Conservation (phyloP, 2,329 filamentous ascomycete species). For the Aspergillus chevalieri region DNA sequence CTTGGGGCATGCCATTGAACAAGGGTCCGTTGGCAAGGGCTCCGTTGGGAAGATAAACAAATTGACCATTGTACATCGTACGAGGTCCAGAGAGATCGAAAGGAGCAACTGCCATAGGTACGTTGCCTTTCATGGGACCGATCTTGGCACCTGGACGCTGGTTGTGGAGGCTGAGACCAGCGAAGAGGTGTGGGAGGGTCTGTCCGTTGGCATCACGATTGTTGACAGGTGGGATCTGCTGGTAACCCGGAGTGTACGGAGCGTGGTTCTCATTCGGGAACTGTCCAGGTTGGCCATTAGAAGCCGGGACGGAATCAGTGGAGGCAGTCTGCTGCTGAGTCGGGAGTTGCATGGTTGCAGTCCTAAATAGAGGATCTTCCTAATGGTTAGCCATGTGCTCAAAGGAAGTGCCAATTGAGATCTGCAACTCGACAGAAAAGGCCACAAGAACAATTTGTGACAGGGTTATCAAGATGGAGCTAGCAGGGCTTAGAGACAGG, state of each 20-base stretch:
- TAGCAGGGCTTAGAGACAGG: too few relatives aligned
- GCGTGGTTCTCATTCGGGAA: conserved; percentile 23
- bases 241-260: conserved; percentile 17
- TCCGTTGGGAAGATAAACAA: conserved; percentile 28
- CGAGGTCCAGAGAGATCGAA: conserved; percentile 24
- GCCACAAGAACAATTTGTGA: background rate
- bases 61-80: conserved; percentile 22
- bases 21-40: conserved; percentile 9
- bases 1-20: conserved; percentile 25
- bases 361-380: conserved; percentile 5
- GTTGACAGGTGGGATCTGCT: conserved; percentile 10
- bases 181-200: conserved; percentile 19
- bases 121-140: conserved; percentile 19
- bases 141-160: conserved; percentile 23
- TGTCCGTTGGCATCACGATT: conserved; percentile 14
- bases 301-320: conserved; percentile 17
- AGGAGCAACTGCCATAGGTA: conserved; percentile 19
- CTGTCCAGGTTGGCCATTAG: conserved; percentile 16
- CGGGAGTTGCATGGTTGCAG: conserved; percentile 20
- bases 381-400: background rate
- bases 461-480: background rate
- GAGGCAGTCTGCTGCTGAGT: conserved; percentile 17
- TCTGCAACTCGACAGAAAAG: too few relatives aligned
- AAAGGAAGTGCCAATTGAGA: background rate
- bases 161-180: conserved; percentile 22